Evolutionary conservation across 768 basidiomycete species (phyloP), one percentile per base, ranked within the genome.

Genomic region (Tylopilus vinaceipallidus): DNA sequence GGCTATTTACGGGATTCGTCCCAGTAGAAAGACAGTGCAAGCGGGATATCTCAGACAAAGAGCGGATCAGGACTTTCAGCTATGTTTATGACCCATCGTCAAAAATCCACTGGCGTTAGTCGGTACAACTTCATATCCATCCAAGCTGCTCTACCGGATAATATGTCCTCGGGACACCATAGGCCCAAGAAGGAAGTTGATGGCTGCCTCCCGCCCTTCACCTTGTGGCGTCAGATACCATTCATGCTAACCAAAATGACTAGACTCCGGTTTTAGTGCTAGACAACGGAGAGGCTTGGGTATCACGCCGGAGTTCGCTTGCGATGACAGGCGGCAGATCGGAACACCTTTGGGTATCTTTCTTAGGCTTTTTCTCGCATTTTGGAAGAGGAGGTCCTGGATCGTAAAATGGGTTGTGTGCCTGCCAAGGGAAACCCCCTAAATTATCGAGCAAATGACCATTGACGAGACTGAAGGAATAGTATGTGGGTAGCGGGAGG

Each of bases 341-440:
- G 0, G 38, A 13, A 30, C 10, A 19, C 13, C 32, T 40, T 27
- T 51, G 52, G 20, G 27, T 36, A 26, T 33, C 49, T 39, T 52
- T 43, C 27, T 53, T 46, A 19, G 39, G 9, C 2, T 58, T 55
- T 46, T n/a, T n/a, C n/a, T 70, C 67, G 27, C 59, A 49, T 37
- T 61, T 73, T 19, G 78, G 79, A 20, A 78, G 78, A 1, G 84
- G 80, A 8, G 83, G 85, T 1, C 86, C 87, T 30, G 86, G 82
- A 65, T 89, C 85, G 62, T 89, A 89, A 42, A 74, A 61, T 2
- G 88, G 84, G 56, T 88, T 89, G 47, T 68, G 62, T 3, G 83
- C 70, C 23, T 62, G 59, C 88, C 88, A 90, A 12, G 61, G 61
- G 45, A 30, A 30, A 19, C 54, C 26, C 7, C 68, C 64, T 19